phyloP scores from a whole-genome alignment of 352 stramenopile genomes.

The Globisporangium yorkense region DNA sequence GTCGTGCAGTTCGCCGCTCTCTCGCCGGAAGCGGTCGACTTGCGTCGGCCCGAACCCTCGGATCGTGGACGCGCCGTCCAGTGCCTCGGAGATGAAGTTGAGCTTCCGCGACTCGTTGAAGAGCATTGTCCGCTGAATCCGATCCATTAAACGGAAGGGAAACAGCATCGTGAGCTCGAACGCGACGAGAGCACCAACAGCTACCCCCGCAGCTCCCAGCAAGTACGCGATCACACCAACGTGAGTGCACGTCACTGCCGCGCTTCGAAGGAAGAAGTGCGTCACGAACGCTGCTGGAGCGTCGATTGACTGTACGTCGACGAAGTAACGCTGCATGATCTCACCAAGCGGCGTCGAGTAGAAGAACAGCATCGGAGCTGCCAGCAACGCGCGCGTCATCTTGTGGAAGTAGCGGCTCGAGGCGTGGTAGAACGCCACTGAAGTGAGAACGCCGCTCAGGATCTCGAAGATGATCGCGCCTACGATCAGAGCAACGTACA shows the following conservation, averaged over 20 bases:
- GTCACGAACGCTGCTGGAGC: constrained; percentile 15
- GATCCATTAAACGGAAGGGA: background rate
- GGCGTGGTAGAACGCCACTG: constrained; percentile 17
- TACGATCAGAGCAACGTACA: constrained; percentile 25
- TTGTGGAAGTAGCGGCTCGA: constrained; percentile 26
- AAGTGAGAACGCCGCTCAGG: constrained; percentile 7
- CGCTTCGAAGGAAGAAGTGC: constrained; percentile 10
- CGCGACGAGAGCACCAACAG: constrained; percentile 16
- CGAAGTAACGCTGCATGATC: constrained; percentile 35
- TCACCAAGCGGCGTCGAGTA: constrained; percentile 35
- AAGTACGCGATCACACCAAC: constrained; percentile 29
- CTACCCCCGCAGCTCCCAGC: background rate
- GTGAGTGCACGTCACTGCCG: background rate
- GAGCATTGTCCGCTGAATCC: constrained; percentile 20
- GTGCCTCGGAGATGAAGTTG: constrained; percentile 37
- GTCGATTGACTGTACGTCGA: constrained; percentile 26
- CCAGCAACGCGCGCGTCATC: constrained; percentile 30
- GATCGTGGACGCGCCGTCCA: constrained; percentile 32
- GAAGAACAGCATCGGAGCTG: constrained; percentile 35
- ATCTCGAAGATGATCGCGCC: constrained; percentile 24
- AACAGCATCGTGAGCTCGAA: background rate
- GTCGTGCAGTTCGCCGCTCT: constrained; percentile 25
- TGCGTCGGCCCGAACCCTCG: constrained; percentile 28
- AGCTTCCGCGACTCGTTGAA: constrained; percentile 26
- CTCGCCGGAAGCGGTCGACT: constrained; percentile 22